Conservation (phyloP, 2,329 filamentous ascomycete genomes). For the Magnaporthales sp. region DNA sequence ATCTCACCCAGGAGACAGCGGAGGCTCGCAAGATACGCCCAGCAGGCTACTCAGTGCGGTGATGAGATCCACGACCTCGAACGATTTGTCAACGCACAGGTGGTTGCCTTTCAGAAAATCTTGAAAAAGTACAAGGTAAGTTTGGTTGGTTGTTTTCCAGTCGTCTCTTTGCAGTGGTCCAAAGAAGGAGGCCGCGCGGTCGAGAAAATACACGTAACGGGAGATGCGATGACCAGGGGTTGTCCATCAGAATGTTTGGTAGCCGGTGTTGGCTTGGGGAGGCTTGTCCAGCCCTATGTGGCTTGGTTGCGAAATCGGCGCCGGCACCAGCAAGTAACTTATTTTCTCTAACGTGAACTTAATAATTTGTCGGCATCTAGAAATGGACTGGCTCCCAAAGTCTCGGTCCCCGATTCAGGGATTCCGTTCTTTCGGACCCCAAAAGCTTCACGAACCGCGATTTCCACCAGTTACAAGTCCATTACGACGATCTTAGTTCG, state of each 20-base stretch:
- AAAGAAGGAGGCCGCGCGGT: not conserved
- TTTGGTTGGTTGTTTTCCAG: not conserved
- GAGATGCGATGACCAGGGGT: not conserved
- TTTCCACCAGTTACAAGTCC: constrained; percentile 42
- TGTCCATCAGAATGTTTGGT: not conserved
- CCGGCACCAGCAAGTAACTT: not conserved
- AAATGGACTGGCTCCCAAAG: constrained; percentile 74
- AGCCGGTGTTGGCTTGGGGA: not conserved
- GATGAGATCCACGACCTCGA: constrained; percentile 63
- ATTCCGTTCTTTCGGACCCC: constrained; percentile 52
- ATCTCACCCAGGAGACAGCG: constrained; percentile 38
- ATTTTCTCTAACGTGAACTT: not conserved
- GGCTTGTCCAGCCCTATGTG: not conserved
- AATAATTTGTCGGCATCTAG: constrained; percentile 21
- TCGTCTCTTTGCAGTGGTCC: not conserved
- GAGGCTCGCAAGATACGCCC: constrained; percentile 44
- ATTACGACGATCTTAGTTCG: constrained; percentile 40
- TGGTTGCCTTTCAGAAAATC: constrained; percentile 71
- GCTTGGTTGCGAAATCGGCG: not conserved
- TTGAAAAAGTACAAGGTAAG: constrained; percentile 68
- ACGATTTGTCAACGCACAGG: constrained; percentile 66
- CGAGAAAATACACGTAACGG: not conserved
- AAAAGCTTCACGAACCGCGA: constrained; percentile 66
- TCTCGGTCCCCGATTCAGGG: constrained; percentile 56
- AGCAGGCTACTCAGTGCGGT: constrained; percentile 47